These are phyloP conservation scores for Camellia granthamiana DNA, from an alignment of 148 eudicot genomes.

Conservation along the genomic window DNA sequence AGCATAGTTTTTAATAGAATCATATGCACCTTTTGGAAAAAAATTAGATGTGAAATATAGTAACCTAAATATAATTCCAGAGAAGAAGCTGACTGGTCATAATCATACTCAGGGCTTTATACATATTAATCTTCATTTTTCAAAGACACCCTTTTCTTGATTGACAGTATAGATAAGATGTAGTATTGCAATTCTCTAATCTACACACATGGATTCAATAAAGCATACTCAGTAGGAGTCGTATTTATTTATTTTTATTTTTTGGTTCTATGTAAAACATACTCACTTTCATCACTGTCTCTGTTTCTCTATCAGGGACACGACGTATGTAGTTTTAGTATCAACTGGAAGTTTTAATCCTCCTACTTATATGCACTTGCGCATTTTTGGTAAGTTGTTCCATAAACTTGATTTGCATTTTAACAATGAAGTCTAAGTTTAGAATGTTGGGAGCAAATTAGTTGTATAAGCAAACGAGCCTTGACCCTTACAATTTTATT, in stretches of 20 bases:
- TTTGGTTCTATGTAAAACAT: background rate
- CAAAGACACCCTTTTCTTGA: background rate
- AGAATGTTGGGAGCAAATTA: background rate
- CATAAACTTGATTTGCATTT: conserved; percentile 2
- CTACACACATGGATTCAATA: background rate
- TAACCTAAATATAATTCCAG: background rate
- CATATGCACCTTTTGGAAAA: background rate
- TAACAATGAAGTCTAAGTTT: background rate
- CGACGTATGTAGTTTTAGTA: conserved; percentile 51
- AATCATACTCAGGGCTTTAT: too few relatives aligned
- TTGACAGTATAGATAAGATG: background rate
- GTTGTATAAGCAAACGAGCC: background rate
- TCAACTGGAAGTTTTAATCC: conserved; percentile 94
- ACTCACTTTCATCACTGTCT: conserved; percentile 13
- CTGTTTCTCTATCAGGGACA: conserved; percentile 29
- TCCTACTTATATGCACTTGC: conserved; percentile 92
- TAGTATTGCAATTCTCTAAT: background rate
- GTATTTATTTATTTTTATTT: too few relatives aligned
- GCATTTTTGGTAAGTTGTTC: conserved; percentile 71
- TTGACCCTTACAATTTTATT: too few relatives aligned
- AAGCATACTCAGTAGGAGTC: too few relatives aligned
- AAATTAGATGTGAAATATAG: background rate
- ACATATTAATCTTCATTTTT: background rate
- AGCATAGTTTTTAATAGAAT: background rate
- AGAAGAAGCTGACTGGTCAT: background rate